phyloP scores from a whole-genome alignment of 208 protist species.

The Acanthamoeba castellanii region DNA sequence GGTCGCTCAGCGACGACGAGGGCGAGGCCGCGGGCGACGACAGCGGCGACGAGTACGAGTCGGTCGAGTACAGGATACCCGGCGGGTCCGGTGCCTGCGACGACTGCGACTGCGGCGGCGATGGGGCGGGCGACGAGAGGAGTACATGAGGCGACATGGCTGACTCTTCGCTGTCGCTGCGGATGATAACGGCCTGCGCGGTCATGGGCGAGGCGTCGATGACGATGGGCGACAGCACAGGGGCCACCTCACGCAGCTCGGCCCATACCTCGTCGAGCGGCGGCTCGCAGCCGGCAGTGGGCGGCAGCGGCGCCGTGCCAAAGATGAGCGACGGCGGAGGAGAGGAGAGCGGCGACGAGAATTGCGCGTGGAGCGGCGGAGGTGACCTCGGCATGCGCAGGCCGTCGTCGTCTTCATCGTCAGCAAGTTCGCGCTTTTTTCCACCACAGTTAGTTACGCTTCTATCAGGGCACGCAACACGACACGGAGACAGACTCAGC shows the following conservation, averaged over 20 bases:
- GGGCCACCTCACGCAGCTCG: background rate
- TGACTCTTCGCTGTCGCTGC: background rate
- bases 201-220: background rate
- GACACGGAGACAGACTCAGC: background rate
- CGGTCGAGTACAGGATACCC: background rate
- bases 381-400: background rate
- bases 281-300: background rate
- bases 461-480: no score
- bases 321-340: background rate
- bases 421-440: no score
- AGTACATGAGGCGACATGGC: background rate
- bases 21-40: background rate
- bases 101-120: background rate
- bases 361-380: background rate
- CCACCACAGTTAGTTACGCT: no score
- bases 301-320: background rate
- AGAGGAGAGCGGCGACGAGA: background rate
- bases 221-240: background rate
- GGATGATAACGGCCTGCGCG: background rate
- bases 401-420: background rate
- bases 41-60: constrained; percentile 13
- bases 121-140: background rate
- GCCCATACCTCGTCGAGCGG: background rate
- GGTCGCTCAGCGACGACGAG: background rate
- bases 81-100: no score